These are phyloP conservation scores for Poterioochromonas sp. DNA, from an alignment of 352 stramenopile genomes.

Conservation along the genomic window DNA sequence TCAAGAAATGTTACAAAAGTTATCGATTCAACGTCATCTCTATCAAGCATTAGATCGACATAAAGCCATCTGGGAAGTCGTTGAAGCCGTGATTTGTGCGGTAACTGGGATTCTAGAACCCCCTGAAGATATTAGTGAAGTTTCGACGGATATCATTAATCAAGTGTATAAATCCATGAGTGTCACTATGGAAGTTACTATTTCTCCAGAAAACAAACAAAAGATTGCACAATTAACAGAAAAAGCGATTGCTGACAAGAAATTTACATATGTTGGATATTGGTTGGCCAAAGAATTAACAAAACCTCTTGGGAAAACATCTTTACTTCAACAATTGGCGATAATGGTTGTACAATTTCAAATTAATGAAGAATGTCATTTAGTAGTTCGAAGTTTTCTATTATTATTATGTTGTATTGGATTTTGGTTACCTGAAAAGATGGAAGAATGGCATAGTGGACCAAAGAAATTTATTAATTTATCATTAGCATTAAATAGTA, in stretches of 20 bases:
- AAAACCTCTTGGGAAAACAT: background rate
- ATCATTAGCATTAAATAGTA: no score
- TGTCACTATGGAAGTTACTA: no score
- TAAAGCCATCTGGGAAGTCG: background rate
- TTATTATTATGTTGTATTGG: background rate
- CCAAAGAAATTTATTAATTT: no score
- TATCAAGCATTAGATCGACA: background rate
- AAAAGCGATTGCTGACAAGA: no score
- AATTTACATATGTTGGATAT: background rate
- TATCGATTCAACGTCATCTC: background rate
- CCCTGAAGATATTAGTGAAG: background rate
- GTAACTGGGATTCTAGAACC: constrained; percentile 15
- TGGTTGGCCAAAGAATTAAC: background rate
- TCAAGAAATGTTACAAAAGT: background rate
- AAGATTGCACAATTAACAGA: no score
- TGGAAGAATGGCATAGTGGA: background rate
- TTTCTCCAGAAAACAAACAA: no score
- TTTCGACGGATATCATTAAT: background rate
- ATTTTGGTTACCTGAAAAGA: background rate
- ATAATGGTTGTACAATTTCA: background rate
- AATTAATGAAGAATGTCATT: background rate
- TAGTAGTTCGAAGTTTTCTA: background rate
- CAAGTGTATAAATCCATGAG: background rate
- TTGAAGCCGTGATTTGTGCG: background rate
- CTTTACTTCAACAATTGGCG: background rate